Base-by-base conservation (phyloP, 305 asterid genomes). In the Fraxinus baroniana region DNA sequence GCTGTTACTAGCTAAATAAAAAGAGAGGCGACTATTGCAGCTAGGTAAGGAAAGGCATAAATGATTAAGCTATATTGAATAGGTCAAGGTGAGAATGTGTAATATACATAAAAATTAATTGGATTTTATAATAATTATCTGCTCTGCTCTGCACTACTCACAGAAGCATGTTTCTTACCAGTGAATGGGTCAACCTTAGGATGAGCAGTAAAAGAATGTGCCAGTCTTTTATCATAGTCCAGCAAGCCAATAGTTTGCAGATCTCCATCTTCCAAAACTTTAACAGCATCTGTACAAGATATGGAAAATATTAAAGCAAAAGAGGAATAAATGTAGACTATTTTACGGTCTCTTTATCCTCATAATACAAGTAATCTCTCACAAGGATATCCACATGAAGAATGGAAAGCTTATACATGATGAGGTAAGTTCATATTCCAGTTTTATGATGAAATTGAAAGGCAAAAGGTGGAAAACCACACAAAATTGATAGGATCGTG, bases 151-250 rank as follows among this genome's bases (percentile, higher is more conserved):
- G 7, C 55, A 2, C 55, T 71, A 62, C 9, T 76, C 33, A 41
- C 13, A 32, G 22, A 66, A 79, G 77, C 32, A 81, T 64, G 70
- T 78, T 82, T 78, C 86, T 86, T 89, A 96, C 99, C 99, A 36
- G 99, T 96, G 78, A 94, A 20, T 5, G 98, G 97, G 82, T 96
- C 99, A 83, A 96, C 96, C 86, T 96, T 96, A n/a, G 99, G 99
- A 89, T 96, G 99, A 85, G 99, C 99, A 84, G 97, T 94, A 83
- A 96, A 96, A 79, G 97, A 78, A 89, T 94, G 99, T 1, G 90
- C 26, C 87, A 96, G 90, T 84, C 97, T 87, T 86, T 90, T 92
- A 91, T 96, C 97, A 79, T 96, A 96, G 86, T 96, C 99, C 89
- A 96, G 83, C 94, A 96, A 74, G 84, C 99, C 98, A 81, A 96